phyloP scores from a whole-genome alignment of 2,329 filamentous ascomycete genomes.

The Zelopaecilomyces penicillatus region DNA sequence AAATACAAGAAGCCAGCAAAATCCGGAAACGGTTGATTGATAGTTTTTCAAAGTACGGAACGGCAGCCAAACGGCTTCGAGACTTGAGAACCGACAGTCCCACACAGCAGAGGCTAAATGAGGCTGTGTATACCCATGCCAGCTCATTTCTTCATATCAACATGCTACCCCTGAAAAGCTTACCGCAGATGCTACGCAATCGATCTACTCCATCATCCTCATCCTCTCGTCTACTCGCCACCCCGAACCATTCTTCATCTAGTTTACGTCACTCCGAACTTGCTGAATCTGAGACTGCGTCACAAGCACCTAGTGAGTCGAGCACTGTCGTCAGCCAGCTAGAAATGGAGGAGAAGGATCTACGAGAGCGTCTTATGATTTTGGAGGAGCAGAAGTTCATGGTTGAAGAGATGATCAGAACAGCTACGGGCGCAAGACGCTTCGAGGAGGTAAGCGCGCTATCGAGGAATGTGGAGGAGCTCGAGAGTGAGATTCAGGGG shows the following conservation, averaged over 20 bases:
- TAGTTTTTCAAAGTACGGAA: slow-evolving; percentile 80
- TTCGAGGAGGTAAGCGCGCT: slow-evolving; percentile 83
- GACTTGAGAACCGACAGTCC: slow-evolving; percentile 66
- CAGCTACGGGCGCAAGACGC: slow-evolving; percentile 64
- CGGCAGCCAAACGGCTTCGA: slow-evolving; percentile 70
- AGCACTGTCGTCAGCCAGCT: slow-evolving; percentile 50
- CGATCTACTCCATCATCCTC: slow-evolving; percentile 24
- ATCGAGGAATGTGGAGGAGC: slow-evolving; percentile 70
- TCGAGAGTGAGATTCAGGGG: slow-evolving; percentile 67
- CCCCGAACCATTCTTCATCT: slow-evolving; percentile 28
- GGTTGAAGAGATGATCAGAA: slow-evolving; percentile 75
- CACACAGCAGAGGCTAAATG: slow-evolving; percentile 68
- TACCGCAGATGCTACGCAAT: slow-evolving; percentile 55
- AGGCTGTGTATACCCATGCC: slow-evolving; percentile 73
- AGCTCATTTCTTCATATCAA: slow-evolving; percentile 79
- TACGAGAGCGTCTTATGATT: slow-evolving; percentile 72
- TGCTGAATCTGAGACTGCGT: slow-evolving; percentile 37
- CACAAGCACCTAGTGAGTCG: slow-evolving; percentile 36
- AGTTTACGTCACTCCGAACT: slow-evolving; percentile 40
- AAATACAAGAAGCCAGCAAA: slow-evolving; percentile 79
- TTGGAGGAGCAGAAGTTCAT: slow-evolving; percentile 88
- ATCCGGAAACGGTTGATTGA: slow-evolving; percentile 85
- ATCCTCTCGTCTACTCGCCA: slow-evolving; percentile 22
- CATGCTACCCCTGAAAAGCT: slow-evolving; percentile 76
- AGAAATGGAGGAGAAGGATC: slow-evolving; percentile 74